phyloP scores from a whole-genome alignment of 1,284 basidiomycete species.

The Pascua guehoae region DNA sequence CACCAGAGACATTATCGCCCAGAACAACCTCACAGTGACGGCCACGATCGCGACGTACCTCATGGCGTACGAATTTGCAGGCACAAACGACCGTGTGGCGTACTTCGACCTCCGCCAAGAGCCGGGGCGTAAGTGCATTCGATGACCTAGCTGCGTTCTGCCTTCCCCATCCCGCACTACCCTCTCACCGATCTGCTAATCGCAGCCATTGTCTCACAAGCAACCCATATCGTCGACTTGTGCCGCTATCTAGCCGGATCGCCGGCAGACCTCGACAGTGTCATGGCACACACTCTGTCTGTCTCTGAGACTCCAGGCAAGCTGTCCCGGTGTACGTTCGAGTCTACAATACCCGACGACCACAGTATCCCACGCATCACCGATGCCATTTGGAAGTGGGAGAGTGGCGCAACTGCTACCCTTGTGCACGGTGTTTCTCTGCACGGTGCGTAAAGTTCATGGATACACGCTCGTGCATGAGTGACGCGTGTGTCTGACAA shows the following conservation, averaged over 20 bases:
- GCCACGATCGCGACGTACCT: constrained; percentile 1
- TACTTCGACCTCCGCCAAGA: constrained; percentile 25
- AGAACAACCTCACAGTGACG: neutral
- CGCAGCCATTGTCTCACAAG: constrained; percentile 20
- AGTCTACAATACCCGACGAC: constrained; percentile 4
- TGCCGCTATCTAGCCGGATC: constrained; percentile 3
- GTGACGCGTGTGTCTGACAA: constrained; percentile 11
- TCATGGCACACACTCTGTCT: neutral
- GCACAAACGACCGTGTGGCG: neutral
- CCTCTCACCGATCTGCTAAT: constrained; percentile 2
- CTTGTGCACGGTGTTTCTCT: too few relatives aligned
- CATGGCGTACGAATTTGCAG: constrained; percentile 2
- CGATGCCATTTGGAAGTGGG: constrained; percentile 22
- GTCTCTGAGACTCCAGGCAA: neutral
- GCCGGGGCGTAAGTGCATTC: constrained; percentile 20
- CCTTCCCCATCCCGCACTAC: too few relatives aligned
- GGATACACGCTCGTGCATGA: too few relatives aligned
- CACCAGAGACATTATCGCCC: neutral
- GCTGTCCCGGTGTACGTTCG: neutral
- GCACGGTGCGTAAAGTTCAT: constrained; percentile 9
- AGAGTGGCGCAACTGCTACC: constrained; percentile 5
- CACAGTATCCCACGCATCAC: constrained; percentile 22
- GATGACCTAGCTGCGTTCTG: neutral
- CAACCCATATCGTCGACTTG: constrained; percentile 13
- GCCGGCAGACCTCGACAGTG: neutral